Evolutionary conservation across 2,329 filamentous ascomycete species (phyloP), one percentile per base, ranked within the genome.

Genomic region (Akanthomyces dipterigenus): DNA sequence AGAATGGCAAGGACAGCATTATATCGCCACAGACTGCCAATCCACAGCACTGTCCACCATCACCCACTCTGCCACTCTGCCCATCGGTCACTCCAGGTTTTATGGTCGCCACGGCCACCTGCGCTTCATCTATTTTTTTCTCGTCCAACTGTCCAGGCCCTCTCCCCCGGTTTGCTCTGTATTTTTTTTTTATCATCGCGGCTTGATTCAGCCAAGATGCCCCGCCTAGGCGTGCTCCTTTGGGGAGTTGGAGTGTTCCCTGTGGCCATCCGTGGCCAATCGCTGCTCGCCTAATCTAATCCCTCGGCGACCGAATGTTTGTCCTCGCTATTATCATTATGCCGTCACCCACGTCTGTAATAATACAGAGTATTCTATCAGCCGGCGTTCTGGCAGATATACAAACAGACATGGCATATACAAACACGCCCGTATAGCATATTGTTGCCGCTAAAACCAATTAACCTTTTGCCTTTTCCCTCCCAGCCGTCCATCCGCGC

Each of bases 231-330:
- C 16, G 16, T 31, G 12, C 20, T 28, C 34, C 6, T 54, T 54
- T 36, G 55, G 55, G 43, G 16, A 24, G 7, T 34, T 34, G 7
- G 31, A 9, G 24, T 3, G 43, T 49, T 38, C 54, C 42, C 22
- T 48, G 26, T 28, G 16, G 26, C 40, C 28, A 34, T 8, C 43
- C 31, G 42, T 50, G 46, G 24, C 56, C 56, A 59, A 59, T 59
- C 16, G 46, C n/a, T 5, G 36, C n/a, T 42, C n/a, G 56, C 46
- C 34, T 59, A 59, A 50, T 59, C 5, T 48, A 31, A 59, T 59
- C 56, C 22, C 56, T 51, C 56, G 46, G 56, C 46, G 56, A 59
- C 56, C 56, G 56, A 59, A 18, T 42, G 43, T 42, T 43, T 50
- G 36, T n/a, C 46, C 36, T 59, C 55, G 45, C 55, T 57, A 20